Evolutionary conservation across 2,329 filamentous ascomycete genomes (phyloP).

Genomic region (Coleophoma eucalyptorum): DNA sequence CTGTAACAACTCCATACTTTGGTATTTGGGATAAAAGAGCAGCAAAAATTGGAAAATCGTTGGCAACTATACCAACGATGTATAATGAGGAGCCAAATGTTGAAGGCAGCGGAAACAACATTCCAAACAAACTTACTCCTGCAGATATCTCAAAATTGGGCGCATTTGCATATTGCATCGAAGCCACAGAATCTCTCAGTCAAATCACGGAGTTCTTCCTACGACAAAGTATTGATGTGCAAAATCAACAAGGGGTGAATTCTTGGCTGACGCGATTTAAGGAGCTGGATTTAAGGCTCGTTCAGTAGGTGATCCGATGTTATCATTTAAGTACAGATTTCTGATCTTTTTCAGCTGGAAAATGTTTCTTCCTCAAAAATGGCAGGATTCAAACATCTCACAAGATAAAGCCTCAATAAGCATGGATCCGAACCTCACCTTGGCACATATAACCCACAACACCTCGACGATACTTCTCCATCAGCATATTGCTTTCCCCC

Average conservation of each 20-base stretch:
- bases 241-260: constrained; percentile 33
- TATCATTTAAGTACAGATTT: not conserved
- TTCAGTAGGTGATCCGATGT: constrained; percentile 28
- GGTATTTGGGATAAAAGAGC: constrained; percentile 28
- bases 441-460: constrained; percentile 46
- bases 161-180: constrained; percentile 42
- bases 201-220: constrained; percentile 41
- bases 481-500: constrained; percentile 40
- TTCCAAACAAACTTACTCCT: too few relatives aligned
- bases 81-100: constrained; percentile 12
- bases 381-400: constrained; percentile 29
- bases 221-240: constrained; percentile 36
- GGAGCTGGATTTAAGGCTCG: constrained; percentile 40
- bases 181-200: constrained; percentile 39
- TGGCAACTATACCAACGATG: constrained; percentile 19
- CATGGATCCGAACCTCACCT: constrained; percentile 45
- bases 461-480: constrained; percentile 45
- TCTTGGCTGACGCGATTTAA: constrained; percentile 43
- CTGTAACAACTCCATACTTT: constrained; percentile 25
- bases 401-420: constrained; percentile 6
- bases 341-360: constrained; percentile 32
- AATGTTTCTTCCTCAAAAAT: constrained; percentile 38
- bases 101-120: not conserved
- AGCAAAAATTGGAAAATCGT: constrained; percentile 23
- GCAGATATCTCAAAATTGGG: constrained; percentile 37